These are phyloP conservation scores for Anthoceros angustus DNA, from an alignment of 225 moss, liverwort and hornwort genomes.

Conservation along the genomic window DNA sequence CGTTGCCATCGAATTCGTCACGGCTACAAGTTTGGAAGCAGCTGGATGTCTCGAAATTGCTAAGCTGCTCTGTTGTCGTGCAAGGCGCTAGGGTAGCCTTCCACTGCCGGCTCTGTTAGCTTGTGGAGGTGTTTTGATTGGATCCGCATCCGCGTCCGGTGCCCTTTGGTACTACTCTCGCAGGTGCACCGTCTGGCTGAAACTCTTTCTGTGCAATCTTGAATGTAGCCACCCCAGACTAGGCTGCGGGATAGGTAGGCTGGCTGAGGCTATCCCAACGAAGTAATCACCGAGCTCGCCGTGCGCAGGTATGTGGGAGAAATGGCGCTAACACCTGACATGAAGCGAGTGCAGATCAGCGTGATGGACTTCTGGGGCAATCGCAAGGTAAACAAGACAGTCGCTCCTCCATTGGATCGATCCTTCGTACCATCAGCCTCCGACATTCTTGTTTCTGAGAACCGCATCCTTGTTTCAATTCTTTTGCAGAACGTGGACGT, in stretches of 20 bases:
- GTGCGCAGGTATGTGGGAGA: slow-evolving; percentile 63
- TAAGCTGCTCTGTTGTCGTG: slow-evolving; percentile 7
- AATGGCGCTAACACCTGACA: slow-evolving; percentile 54
- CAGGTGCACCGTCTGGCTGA: slow-evolving; percentile 25
- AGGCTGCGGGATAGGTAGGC: background rate
- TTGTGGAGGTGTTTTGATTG: slow-evolving; percentile 65
- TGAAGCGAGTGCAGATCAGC: slow-evolving; percentile 46
- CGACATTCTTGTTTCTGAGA: background rate
- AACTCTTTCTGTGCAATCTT: background rate
- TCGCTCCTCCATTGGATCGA: background rate
- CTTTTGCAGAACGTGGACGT: background rate
- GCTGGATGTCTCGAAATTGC: background rate
- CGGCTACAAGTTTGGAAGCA: background rate
- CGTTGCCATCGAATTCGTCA: background rate
- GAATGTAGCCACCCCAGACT: background rate
- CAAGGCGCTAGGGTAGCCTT: slow-evolving; percentile 58
- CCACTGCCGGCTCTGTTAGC: slow-evolving; percentile 58
- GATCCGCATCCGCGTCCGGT: slow-evolving; percentile 74
- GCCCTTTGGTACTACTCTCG: slow-evolving; percentile 94
- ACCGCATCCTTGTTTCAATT: background rate
- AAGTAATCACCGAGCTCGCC: background rate
- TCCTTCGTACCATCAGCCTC: background rate
- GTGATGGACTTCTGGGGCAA: slow-evolving; percentile 94
- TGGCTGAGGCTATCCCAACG: background rate
- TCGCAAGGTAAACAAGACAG: slow-evolving; percentile 42